phyloP scores from a whole-genome alignment of 108 stramenopile species.

The Cyclotella baltica region DNA sequence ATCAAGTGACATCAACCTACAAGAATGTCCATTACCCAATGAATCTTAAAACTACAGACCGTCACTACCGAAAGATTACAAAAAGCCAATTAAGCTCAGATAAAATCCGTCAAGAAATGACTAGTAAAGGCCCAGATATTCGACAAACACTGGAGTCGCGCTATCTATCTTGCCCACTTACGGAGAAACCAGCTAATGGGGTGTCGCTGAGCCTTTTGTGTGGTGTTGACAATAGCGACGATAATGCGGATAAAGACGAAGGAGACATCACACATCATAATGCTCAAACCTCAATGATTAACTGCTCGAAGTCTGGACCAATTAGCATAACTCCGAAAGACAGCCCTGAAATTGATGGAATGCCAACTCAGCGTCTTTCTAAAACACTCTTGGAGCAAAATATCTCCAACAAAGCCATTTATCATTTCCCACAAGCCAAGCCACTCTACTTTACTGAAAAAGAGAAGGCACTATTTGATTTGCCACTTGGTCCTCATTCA shows the following conservation, averaged over 20 bases:
- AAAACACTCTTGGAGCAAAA: constrained; percentile 13
- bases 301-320: no score
- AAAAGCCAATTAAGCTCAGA: constrained; percentile 1
- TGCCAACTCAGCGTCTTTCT: constrained; percentile 21
- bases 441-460: constrained; percentile 40
- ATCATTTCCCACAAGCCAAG: constrained; percentile 14
- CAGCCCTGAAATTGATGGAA: no score
- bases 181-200: neutral
- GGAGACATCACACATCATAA: no score
- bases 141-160: constrained; percentile 35
- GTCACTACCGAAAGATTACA: constrained; percentile 30
- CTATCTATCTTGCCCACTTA: constrained; percentile 40
- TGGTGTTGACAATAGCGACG: neutral
- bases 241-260: neutral
- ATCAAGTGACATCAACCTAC: constrained; percentile 31
- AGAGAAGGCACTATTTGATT: constrained; percentile 28
- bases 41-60: constrained; percentile 41
- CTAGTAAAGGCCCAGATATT: constrained; percentile 18
- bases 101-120: constrained; percentile 30
- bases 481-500: constrained; percentile 9
- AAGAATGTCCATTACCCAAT: constrained; percentile 47
- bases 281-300: no score
- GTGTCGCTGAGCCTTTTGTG: neutral
- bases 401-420: neutral
- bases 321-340: no score